Base-by-base conservation (phyloP, 495 filamentous ascomycete genomes). In the Glutinoglossum americanum region DNA sequence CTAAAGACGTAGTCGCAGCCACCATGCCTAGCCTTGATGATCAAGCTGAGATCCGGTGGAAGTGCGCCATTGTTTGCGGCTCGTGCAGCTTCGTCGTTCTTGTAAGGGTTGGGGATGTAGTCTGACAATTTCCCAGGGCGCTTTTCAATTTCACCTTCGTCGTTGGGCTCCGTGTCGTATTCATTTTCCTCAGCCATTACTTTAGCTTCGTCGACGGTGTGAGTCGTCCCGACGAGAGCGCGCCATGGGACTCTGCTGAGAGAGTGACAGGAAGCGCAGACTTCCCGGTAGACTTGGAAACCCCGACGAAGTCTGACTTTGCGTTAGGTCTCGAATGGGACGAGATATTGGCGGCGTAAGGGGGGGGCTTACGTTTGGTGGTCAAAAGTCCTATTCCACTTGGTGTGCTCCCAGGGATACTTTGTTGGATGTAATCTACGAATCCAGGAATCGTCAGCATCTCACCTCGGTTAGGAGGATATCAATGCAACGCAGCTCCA, bases 211-310 rank as follows among this genome's bases (percentile, higher is more conserved):
- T 97, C 89, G 66, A 94, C 87, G 58, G 93, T 97, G 77, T 95
- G 79, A 66, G 87, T 78, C 55, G 80, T 80, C 71, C 89, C 93
- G 68, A 99, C 93, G 59, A 97, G 81, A 21, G 83, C 64, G 67
- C 93, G 87, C 80, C 90, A 99, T 54, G 93, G 89, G 51, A 99
- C 80, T 72, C 93, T 85, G 68, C 77, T 81, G 55, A 99, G 82
- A 56, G 93, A 97, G 78, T 99, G 93, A 77, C 93, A 99, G 59
- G 86, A 83, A 54, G 90, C 80, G 78, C 93, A 99, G 64, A 99
- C 93, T 73, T 99, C 93, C 65, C 83, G 88, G 80, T 99, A 99
- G 67, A 99, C 93, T 75, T 95, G 93, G 82, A 99, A 97, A 72
- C 93, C 93, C 73, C 93, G 89, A 66, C 93, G 92, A 64, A 99